phyloP scores from a whole-genome alignment of 2,329 filamentous ascomycete species.

The Cladophialophora psammophila region DNA sequence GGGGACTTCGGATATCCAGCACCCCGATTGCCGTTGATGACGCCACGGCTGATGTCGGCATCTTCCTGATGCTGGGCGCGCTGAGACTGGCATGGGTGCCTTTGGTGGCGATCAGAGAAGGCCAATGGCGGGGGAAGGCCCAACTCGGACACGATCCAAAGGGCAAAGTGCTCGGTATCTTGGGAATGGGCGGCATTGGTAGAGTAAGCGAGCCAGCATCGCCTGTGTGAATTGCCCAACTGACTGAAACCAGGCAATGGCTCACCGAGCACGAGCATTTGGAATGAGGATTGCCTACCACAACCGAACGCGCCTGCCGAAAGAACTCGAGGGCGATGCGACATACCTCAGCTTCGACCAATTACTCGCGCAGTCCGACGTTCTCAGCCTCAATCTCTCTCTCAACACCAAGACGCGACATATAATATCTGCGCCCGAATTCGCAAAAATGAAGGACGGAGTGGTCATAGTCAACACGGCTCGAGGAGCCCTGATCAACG shows the following conservation, averaged over 20 bases:
- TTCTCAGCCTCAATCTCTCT: slow-evolving; percentile 56
- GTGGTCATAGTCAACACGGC: slow-evolving; percentile 56
- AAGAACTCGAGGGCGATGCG: slow-evolving; percentile 51
- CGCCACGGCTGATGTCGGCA: slow-evolving; percentile 56
- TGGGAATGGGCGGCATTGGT: slow-evolving; percentile 59
- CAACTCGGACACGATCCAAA: slow-evolving; percentile 54
- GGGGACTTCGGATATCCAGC: slow-evolving; percentile 52
- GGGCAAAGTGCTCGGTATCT: slow-evolving; percentile 55
- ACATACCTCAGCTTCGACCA: slow-evolving; percentile 57
- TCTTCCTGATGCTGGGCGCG: slow-evolving; percentile 58
- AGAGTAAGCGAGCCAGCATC: slow-evolving; percentile 45
- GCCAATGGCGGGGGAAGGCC: slow-evolving; percentile 53
- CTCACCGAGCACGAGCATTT: slow-evolving; percentile 53
- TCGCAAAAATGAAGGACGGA: slow-evolving; percentile 55
- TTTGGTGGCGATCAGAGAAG: slow-evolving; percentile 50
- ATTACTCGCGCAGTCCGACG: slow-evolving; percentile 54
- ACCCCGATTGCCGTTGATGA: slow-evolving; percentile 57
- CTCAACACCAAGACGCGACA: slow-evolving; percentile 55
- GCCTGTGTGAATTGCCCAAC: slow-evolving; percentile 9
- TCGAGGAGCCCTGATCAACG: slow-evolving; percentile 55
- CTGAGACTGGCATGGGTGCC: slow-evolving; percentile 54
- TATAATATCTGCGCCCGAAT: slow-evolving; percentile 55
- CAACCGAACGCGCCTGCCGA: slow-evolving; percentile 52
- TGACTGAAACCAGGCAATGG: slow-evolving; percentile 51
- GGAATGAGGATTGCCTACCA: slow-evolving; percentile 58